Conservation (phyloP, 768 basidiomycete species). For the Rhizopogon vesiculosus region DNA sequence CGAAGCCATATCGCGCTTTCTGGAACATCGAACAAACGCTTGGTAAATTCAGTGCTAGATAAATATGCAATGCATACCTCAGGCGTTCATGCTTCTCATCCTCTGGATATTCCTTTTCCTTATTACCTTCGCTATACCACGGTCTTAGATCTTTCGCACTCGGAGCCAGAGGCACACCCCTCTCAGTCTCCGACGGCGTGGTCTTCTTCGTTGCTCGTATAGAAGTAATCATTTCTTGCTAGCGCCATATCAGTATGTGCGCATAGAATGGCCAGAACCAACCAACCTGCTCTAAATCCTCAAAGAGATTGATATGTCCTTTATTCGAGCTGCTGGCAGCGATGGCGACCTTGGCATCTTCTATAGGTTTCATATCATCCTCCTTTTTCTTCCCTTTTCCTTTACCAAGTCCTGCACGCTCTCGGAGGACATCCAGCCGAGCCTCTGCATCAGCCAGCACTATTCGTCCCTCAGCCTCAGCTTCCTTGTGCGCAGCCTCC, state of each 20-base stretch:
- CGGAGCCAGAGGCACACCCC: conserved; percentile 71
- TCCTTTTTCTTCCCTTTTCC: conserved; percentile 37
- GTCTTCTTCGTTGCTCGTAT: conserved; percentile 47
- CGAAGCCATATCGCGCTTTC: conserved; percentile 57
- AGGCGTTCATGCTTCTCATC: conserved; percentile 24
- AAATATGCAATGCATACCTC: conserved; percentile 24
- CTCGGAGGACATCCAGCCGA: conserved; percentile 58
- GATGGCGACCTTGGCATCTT: conserved; percentile 21
- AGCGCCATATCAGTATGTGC: conserved; percentile 2
- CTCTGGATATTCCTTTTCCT: conserved; percentile 20
- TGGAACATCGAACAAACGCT: conserved; percentile 19
- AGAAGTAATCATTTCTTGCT: conserved; percentile 44
- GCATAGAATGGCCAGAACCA: not conserved
- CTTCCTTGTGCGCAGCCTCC: conserved; percentile 62
- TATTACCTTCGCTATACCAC: conserved; percentile 53
- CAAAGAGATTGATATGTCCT: conserved; percentile 81
- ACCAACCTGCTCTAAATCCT: conserved; percentile 70
- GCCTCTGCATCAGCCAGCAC: conserved; percentile 81
- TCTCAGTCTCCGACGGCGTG: conserved; percentile 51
- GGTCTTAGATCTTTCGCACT: conserved; percentile 73
- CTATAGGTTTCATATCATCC: conserved; percentile 20
- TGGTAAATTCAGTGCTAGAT: not conserved
- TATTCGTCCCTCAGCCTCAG: conserved; percentile 66
- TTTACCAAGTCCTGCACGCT: conserved; percentile 46
- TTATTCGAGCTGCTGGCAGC: conserved; percentile 33